phyloP scores from a whole-genome alignment of 129 eudicot genomes.

The Chrysanthemum lavandulifolium region DNA sequence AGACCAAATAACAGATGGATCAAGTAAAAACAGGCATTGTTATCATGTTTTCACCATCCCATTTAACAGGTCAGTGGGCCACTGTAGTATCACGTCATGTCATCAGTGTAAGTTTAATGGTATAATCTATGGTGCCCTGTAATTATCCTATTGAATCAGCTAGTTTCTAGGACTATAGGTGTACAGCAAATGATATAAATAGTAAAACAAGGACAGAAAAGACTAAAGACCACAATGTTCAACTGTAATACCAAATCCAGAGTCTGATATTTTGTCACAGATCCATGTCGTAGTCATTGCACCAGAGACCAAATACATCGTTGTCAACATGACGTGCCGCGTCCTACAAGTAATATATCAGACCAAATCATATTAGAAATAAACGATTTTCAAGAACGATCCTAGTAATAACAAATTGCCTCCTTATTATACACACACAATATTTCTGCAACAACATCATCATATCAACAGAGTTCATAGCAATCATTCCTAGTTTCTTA shows the following conservation, averaged over 20 bases:
- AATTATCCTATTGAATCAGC: not conserved
- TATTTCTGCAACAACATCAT: too few relatives aligned
- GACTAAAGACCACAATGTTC: constrained; percentile 1
- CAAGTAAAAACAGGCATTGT: not conserved
- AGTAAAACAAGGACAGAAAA: not conserved
- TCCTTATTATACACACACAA: too few relatives aligned
- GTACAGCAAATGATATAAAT: not conserved
- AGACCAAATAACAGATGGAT: not conserved
- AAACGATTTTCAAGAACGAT: not conserved
- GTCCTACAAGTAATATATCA: constrained; percentile 40
- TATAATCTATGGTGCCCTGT: not conserved
- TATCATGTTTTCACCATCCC: too few relatives aligned
- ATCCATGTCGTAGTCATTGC: constrained; percentile 96
- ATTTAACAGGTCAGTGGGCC: too few relatives aligned
- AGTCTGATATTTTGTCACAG: constrained; percentile 84
- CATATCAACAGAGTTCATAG: too few relatives aligned
- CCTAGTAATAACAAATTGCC: not conserved
- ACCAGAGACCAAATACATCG: constrained; percentile 78
- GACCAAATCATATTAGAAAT: constrained; percentile 13
- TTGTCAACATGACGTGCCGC: constrained; percentile 81
- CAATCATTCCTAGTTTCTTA: too few relatives aligned
- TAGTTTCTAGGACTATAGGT: not conserved
- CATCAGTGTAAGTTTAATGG: not conserved
- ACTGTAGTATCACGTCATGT: not conserved
- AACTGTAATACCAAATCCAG: constrained; percentile 79